Evolutionary conservation across 768 basidiomycete genomes (phyloP).

Genomic region (Pulveroboletus sp.): DNA sequence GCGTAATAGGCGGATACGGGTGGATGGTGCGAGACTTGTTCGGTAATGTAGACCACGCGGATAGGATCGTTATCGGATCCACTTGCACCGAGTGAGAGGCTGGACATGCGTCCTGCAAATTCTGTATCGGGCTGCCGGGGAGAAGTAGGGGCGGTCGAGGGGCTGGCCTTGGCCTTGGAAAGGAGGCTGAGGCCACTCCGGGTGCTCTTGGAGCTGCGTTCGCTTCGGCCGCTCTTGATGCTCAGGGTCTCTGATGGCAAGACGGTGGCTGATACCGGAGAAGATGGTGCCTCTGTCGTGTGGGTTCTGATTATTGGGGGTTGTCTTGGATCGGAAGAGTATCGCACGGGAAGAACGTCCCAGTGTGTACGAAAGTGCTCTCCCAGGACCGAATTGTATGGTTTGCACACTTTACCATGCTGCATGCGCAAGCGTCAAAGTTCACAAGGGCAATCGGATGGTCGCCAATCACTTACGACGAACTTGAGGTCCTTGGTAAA

Average conservation of each 20-base stretch:
- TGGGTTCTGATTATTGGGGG: conserved; percentile 46
- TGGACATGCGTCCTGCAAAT: conserved; percentile 56
- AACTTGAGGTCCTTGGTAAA: conserved; percentile 96
- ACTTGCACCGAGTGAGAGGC: conserved; percentile 49
- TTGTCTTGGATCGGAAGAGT: conserved; percentile 45
- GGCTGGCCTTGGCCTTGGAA: conserved; percentile 44
- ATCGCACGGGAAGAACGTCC: conserved; percentile 67
- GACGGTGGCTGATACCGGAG: conserved; percentile 20
- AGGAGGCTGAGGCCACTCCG: conserved; percentile 54
- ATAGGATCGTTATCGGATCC: conserved; percentile 35
- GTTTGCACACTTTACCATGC: conserved; percentile 93
- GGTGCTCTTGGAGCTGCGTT: conserved; percentile 57
- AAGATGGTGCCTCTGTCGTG: conserved; percentile 27
- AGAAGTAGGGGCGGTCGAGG: conserved; percentile 41
- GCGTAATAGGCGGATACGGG: conserved; percentile 88
- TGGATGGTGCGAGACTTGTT: conserved; percentile 97
- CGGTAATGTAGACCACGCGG: conserved; percentile 81
- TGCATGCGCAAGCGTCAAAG: conserved; percentile 28
- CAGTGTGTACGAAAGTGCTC: conserved; percentile 90
- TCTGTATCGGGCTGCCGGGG: conserved; percentile 40
- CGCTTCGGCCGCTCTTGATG: conserved; percentile 46
- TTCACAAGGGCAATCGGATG: background rate
- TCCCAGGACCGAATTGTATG: conserved; percentile 84
- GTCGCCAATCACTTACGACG: conserved; percentile 51
- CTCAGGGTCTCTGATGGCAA: conserved; percentile 48